Conservation (phyloP, 495 filamentous ascomycete species). For the Hyphodiscus hymeniophilus region DNA sequence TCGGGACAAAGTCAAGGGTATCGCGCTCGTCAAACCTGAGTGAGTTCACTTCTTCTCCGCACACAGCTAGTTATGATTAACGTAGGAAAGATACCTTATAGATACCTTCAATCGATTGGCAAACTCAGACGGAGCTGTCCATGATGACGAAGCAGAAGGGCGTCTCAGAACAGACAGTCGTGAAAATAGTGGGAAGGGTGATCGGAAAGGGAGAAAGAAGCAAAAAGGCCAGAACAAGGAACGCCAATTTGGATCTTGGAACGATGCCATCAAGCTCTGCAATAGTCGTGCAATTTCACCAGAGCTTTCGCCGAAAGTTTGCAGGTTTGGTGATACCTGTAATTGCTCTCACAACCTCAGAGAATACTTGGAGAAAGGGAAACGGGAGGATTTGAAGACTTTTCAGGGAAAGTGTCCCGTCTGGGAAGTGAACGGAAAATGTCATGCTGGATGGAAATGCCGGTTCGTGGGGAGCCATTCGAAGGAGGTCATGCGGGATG, state of each 20-base stretch:
- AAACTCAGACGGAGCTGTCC: conserved; percentile 5
- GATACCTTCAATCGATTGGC: conserved; percentile 1
- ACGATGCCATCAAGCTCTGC: conserved; percentile 73
- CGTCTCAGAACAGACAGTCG: conserved; percentile 11
- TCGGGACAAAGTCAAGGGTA: conserved; percentile 48
- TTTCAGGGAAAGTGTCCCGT: conserved; percentile 72
- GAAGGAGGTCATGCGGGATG: conserved; percentile 59
- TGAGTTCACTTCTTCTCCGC: conserved; percentile 34
- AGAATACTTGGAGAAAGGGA: conserved; percentile 74
- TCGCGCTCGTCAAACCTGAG: conserved; percentile 81
- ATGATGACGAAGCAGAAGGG: conserved; percentile 61
- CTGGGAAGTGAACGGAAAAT: conserved; percentile 66
- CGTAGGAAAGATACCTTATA: conserved; percentile 16
- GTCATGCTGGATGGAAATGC: conserved; percentile 83
- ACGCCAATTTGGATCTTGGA: conserved; percentile 73
- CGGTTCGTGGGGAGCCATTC: conserved; percentile 79
- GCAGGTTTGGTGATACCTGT: conserved; percentile 70
- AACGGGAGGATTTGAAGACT: conserved; percentile 66
- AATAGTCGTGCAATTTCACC: conserved; percentile 52
- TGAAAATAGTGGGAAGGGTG: conserved; percentile 15
- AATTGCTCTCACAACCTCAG: conserved; percentile 74
- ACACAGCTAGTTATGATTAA: background rate
- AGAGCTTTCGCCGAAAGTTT: conserved; percentile 69
- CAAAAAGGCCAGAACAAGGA: conserved; percentile 76
- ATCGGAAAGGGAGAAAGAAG: conserved; percentile 54